Percentiles rank a stretch among this genome's conserved stretches.
These are phyloP conservation scores for Astrephomene gubernaculifera DNA, from an alignment of 139 green algal genomes.

Conservation along the genomic window DNA sequence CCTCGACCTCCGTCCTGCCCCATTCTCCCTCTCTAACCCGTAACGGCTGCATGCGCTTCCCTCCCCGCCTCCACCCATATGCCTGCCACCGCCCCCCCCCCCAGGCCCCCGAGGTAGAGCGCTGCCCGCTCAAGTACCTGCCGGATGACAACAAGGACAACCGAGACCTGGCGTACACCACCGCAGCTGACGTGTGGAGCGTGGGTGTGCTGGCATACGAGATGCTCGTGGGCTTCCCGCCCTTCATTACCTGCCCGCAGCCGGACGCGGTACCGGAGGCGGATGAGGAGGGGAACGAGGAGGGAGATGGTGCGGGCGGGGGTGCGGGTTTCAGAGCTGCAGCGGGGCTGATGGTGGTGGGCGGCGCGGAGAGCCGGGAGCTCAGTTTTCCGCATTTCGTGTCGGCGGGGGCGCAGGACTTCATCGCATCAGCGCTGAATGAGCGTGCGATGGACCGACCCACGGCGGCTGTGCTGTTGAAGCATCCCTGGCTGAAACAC, in stretches of 20 bases:
- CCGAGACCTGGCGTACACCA: slow-evolving; percentile 27
- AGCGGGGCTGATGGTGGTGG: no score
- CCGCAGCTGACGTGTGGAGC: slow-evolving; percentile 48
- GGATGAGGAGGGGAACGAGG: no score
- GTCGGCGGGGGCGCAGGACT: slow-evolving; percentile 20
- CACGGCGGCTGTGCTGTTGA: slow-evolving; percentile 17
- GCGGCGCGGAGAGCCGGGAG: neutral
- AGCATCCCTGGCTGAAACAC: slow-evolving; percentile 31
- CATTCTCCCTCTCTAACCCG: no score
- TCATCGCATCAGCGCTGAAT: neutral
- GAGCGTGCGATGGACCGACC: neutral
- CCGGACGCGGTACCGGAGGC: neutral
- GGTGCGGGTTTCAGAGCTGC: neutral
- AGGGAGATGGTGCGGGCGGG: neutral
- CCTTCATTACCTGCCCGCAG: neutral
- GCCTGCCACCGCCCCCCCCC: no score
- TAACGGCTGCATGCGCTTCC: no score
- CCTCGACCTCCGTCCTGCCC: no score
- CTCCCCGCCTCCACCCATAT: no score
- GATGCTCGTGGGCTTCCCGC: slow-evolving; percentile 45
- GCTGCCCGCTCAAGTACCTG: slow-evolving; percentile 50
- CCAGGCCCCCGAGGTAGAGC: slow-evolving; percentile 54
- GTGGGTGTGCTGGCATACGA: slow-evolving; percentile 53
- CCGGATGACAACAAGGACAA: slow-evolving; percentile 57
- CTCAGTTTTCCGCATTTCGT: slow-evolving; percentile 27